Base-by-base conservation (phyloP, 257 asterid genomes). In the Jasminum sambac region DNA sequence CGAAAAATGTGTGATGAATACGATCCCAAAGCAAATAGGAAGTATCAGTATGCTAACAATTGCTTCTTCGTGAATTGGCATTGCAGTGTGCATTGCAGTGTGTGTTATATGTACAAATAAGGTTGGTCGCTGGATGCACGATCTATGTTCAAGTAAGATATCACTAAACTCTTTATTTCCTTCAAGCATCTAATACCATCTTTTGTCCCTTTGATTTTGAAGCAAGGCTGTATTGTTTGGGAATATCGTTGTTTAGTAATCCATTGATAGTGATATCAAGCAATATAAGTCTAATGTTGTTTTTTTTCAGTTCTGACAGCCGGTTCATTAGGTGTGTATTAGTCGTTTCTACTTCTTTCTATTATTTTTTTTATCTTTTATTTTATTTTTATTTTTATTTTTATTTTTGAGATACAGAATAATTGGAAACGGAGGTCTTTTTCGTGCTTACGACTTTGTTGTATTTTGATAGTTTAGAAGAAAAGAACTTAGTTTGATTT, bases 61-160 rank as follows among this genome's bases (percentile, higher is more conserved):
- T 21, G 71, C 70, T 69, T 63, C 34, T 67, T 73, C 75, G 67
- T 63, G 67, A 71, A 69, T 72, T 14, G 19, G 30, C 48, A 75
- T 43, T 80, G 83, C 95, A 84, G 85, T 70, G 66, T 39, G 30
- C 48, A 75, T 43, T 80, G 83, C 95, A 84, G 85, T 70, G 66
- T 39, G 38, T 74, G 25, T 30, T 67, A 19, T 57, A 67, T 72
- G 63, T 68, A 75, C 74, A 66, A 16, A 44, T 65, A 66, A 79
- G 83, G 73, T 67, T 67, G 72, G 58, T 71, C 30, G 8, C 77
- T 78, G 72, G 84, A 68, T 80, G 83, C 81, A 74, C 83, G 87
- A 87, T 83, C 89, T 84, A 86, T 90, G 95, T 86, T 88, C 95
- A 82, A 88, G 96, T 90, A 90, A 86, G 95, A 75, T 70, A 24